Evolutionary conservation across 352 stramenopile species (phyloP), one percentile per base, ranked within the genome.

Genomic region (Globisporangium spinosum): DNA sequence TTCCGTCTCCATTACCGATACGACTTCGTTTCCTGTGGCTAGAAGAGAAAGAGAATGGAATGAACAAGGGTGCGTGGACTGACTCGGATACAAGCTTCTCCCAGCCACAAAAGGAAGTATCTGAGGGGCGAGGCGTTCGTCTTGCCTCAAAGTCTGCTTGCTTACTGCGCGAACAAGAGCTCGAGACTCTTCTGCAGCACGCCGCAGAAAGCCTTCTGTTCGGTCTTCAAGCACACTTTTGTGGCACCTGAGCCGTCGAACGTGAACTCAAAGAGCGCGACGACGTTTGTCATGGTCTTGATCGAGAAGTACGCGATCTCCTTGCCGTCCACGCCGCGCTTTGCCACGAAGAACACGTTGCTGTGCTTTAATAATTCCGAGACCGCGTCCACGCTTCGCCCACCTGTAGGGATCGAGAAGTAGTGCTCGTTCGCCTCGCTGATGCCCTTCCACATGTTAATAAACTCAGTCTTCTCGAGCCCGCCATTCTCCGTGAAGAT

Each of bases 281-380:
- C 80, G 64, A 97, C 89, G 43, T 94, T 95, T 23, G 92, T 98
- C 68, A 97, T 89, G 60, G 91, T 98, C 71, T 96, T 95, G 77
- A 97, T 82, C n/a, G 83, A 97, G 73, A 98, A 98, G 73, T 99
- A 99, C 20, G 95, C 93, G 58, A 98, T 97, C 70, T 98, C 93
- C 78, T 98, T 97, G 67, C 89, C 93, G 66, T 98, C 93, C 9
- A 98, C 89, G 12, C 89, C 84, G 40, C 95, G 90, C 76, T 97
- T 96, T 29, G 97, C 96, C 55, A 99, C 95, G 73, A 97, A 98
- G 70, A 98, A 98, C 27, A 98, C 84, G 71, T 98, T 97, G 70
- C 87, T 87, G 22, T 78, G 91, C 65, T 97, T 97, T 49, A 94
- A 69, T 34, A 83, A 76, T 10, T 98, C 89, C 15, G 85, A 79